Percentiles rank a stretch among this genome's conserved stretches.
Conservation (phyloP, 768 basidiomycete species). For the Hygrocybe punicea region DNA sequence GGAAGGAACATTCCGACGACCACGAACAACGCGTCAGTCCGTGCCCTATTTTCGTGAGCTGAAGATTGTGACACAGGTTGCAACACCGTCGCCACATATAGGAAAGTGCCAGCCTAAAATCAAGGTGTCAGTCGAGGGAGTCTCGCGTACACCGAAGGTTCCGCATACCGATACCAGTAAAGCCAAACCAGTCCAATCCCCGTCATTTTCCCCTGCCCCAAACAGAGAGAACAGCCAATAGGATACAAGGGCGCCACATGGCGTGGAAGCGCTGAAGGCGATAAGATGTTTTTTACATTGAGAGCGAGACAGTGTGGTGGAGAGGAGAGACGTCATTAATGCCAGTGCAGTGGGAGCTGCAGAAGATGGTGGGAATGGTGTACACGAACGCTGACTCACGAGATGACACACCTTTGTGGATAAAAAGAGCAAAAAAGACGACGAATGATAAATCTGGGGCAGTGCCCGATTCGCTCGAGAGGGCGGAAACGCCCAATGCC, state of each 20-base stretch:
- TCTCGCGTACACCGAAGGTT: conserved; percentile 5
- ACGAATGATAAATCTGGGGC: conserved; percentile 64
- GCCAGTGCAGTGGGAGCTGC: conserved; percentile 90
- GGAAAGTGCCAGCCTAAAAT: conserved; percentile 81
- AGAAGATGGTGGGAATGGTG: neutral
- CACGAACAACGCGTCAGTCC: conserved; percentile 51
- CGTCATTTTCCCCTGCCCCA: conserved; percentile 40
- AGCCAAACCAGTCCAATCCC: conserved; percentile 68
- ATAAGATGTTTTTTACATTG: conserved; percentile 73
- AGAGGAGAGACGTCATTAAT: conserved; percentile 79
- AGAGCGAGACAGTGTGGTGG: conserved; percentile 61
- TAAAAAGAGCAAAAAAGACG: conserved; percentile 84
- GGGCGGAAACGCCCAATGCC: conserved; percentile 77
- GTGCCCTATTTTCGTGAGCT: conserved; percentile 40
- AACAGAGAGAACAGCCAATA: conserved; percentile 62
- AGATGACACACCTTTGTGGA: conserved; percentile 73
- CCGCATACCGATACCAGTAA: conserved; percentile 77
- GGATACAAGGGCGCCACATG: conserved; percentile 73
- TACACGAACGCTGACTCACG: neutral
- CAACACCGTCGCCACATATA: conserved; percentile 91
- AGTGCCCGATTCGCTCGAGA: conserved; percentile 33
- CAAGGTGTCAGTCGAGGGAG: neutral
- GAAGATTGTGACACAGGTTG: conserved; percentile 59
- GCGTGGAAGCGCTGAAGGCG: conserved; percentile 81
- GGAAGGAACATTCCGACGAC: conserved; percentile 71